Evolutionary conservation across 1,284 basidiomycete genomes (phyloP).

Genomic region (Trichosporon coremiiforme): DNA sequence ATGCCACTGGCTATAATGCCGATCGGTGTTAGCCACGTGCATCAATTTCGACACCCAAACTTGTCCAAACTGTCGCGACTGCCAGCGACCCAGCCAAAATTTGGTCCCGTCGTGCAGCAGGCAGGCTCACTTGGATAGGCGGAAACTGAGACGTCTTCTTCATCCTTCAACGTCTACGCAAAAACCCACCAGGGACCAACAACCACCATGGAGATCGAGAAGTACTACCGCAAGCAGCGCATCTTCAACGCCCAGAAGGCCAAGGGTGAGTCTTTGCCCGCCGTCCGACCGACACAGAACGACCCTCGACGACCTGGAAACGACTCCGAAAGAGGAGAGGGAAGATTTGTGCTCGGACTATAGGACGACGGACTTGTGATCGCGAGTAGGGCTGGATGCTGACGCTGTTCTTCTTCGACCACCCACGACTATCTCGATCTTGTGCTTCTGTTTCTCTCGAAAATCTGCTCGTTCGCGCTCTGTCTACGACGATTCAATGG

Average conservation of each 20-base stretch:
- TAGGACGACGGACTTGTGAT: conserved; percentile 1
- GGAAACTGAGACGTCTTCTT: conserved; percentile 9
- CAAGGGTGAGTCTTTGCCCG: conserved; percentile 68
- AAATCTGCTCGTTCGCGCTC: neutral
- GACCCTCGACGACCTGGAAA: neutral
- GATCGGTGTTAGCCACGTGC: neutral
- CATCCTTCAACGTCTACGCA: conserved; percentile 20
- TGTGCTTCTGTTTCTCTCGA: neutral
- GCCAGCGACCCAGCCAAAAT: neutral
- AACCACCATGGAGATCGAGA: conserved; percentile 23
- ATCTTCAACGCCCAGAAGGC: conserved; percentile 98
- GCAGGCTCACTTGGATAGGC: neutral
- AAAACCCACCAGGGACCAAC: conserved; percentile 18
- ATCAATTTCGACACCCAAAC: neutral
- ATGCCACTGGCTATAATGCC: neutral
- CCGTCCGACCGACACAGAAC: neutral
- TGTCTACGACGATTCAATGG: conserved; percentile 9
- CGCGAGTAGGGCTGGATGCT: neutral
- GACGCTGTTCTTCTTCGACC: conserved; percentile 1
- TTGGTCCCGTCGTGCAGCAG: conserved; percentile 3
- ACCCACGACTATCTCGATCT: conserved; percentile 2
- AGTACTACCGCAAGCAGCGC: conserved; percentile 85
- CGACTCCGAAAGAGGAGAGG: neutral
- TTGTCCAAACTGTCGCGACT: neutral
- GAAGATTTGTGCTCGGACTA: neutral